Conservation (phyloP, 176 grass and related monocot species). For the Aegilops speltoides region DNA sequence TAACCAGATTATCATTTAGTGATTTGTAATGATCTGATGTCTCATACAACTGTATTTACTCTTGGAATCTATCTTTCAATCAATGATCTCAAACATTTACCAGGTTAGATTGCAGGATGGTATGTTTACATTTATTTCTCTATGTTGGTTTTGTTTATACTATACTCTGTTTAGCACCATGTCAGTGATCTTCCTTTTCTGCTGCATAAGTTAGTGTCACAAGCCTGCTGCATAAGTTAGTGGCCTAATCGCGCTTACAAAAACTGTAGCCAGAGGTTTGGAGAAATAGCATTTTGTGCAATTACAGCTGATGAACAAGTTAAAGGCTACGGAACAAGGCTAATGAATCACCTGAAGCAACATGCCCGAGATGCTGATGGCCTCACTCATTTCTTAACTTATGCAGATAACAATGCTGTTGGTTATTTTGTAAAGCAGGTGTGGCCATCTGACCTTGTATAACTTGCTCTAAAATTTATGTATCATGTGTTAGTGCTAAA, state of each 20-base stretch:
- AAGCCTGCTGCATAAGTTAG: not conserved
- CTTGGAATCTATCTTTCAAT: constrained; percentile 6
- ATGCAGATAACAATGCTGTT: constrained; percentile 99
- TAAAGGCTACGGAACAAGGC: constrained; percentile 98
- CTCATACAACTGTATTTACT: not conserved
- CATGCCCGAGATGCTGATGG: constrained; percentile 94
- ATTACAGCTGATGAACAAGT: constrained; percentile 99
- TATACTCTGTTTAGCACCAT: not conserved
- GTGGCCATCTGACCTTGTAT: constrained; percentile 9
- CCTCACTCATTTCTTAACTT: constrained; percentile 97
- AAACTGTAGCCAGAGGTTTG: constrained; percentile 85
- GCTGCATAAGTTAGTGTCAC: not conserved
- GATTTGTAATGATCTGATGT: not conserved
- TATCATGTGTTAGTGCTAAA: not conserved
- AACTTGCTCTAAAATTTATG: not conserved
- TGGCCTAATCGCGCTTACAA: constrained; percentile 31
- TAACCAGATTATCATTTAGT: not conserved
- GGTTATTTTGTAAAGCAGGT: constrained; percentile 99
- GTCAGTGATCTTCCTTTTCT: not conserved
- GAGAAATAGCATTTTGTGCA: constrained; percentile 98
- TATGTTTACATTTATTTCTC: constrained; percentile 18
- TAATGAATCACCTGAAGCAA: constrained; percentile 99
- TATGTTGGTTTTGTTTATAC: not conserved
- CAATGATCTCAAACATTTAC: constrained; percentile 7
- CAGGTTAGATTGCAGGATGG: constrained; percentile 7